phyloP scores from a whole-genome alignment of 2,329 filamentous ascomycete species.

The Epichloe bromicola region DNA sequence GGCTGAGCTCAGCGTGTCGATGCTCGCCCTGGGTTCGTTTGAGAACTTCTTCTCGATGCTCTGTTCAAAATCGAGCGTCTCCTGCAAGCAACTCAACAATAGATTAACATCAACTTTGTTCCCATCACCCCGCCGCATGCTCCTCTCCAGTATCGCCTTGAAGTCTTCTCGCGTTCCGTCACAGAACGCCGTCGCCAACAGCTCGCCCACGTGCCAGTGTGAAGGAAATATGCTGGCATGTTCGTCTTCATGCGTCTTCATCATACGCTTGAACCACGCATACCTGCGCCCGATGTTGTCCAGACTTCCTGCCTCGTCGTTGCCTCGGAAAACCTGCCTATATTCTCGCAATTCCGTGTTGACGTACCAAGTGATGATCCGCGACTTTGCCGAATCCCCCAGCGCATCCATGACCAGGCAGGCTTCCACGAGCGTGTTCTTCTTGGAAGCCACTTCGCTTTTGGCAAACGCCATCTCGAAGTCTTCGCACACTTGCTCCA shows the following conservation, averaged over 20 bases:
- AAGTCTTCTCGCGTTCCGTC: conserved; percentile 94
- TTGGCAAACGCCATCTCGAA: conserved; percentile 94
- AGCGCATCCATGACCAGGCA: conserved; percentile 92
- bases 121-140: conserved; percentile 66
- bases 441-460: conserved; percentile 60
- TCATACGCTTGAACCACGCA: conserved; percentile 90
- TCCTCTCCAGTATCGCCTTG: conserved; percentile 79
- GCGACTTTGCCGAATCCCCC: conserved; percentile 69
- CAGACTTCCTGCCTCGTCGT: conserved; percentile 88
- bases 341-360: conserved; percentile 96
- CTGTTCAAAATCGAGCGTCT: conserved; percentile 95
- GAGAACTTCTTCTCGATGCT: conserved; percentile 74
- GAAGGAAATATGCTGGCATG: conserved; percentile 78
- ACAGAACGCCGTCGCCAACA: conserved; percentile 82
- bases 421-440: conserved; percentile 65
- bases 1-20: conserved; percentile 74
- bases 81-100: conserved; percentile 76
- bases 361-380: conserved; percentile 91
- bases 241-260: conserved; percentile 92
- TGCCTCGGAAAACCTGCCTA: conserved; percentile 86
- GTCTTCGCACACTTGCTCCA: conserved; percentile 98
- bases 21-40: conserved; percentile 60
- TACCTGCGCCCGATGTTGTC: conserved; percentile 95
- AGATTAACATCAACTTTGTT: conserved; percentile 81
- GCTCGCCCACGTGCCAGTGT: conserved; percentile 82